Evolutionary conservation across 768 basidiomycete genomes (phyloP), one percentile per base, ranked within the genome.

Genomic region (Leccinum boreale): DNA sequence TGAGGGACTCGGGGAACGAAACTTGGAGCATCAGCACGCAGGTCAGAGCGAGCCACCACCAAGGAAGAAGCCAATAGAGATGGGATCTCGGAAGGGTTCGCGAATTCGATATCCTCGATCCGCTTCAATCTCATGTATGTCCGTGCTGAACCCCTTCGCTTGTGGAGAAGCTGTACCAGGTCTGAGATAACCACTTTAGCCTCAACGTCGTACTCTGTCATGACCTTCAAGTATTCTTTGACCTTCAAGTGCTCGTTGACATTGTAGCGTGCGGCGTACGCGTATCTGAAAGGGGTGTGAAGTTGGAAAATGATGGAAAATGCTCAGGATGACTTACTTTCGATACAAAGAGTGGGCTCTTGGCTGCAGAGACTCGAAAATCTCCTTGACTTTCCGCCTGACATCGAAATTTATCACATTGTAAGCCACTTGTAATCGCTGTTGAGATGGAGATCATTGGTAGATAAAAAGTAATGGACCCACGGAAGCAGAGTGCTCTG

Each of bases 401-500:
- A 60, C 51, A 7, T 33, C 0, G 31, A 3, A 1, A 11, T 28
- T 36, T 31, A 1, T 12, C 26, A 59, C 55, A 46, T 80, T 79
- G 58, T 75, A 71, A 3, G 66, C 6, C 51, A 65, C 64, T 65
- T 28, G 15, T 29, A n/a, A 17, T n/a, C 6, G 12, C 14, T 19
- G 23, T 57, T 35, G 3, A 33, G 33, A 49, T 11, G 9, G 15
- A 44, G 21, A 31, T 49, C 39, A 23, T 53, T 19, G 29, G 5
- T 1, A 23, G 28, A 39, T 12, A 17, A 23, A 52, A 51, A 21
- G 2, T 14, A 8, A 33, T 45, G 21, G 6, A 75, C 80, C 48
- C 65, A 85, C 85, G 59, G 31, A 85, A 64, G 55, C 77, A 79
- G 7, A 85, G 61, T 9, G 75, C 72, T 58, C 75, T 72, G 61